Percentiles rank a stretch among this genome's conserved stretches.
phyloP scores from a whole-genome alignment of 106 monocot genomes.

The Phalaenopsis equestris region DNA sequence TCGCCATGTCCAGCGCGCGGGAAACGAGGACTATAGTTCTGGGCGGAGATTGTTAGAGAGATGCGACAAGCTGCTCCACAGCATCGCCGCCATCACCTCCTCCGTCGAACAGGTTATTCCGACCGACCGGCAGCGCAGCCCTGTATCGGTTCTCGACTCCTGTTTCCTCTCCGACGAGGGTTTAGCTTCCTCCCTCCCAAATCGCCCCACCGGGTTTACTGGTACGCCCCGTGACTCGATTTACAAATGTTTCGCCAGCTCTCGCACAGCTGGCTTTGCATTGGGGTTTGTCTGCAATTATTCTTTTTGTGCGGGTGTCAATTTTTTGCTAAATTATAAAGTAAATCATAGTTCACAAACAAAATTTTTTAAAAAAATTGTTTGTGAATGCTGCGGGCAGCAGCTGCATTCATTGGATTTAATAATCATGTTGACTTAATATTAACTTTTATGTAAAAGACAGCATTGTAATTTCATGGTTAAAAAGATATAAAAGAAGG shows the following conservation, averaged over 20 bases:
- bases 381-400: too few species aligned
- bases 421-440: too few species aligned
- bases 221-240: constrained; percentile 15
- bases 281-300: neutral
- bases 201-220: constrained; percentile 42
- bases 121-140: constrained; percentile 74
- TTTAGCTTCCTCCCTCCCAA: constrained; percentile 27
- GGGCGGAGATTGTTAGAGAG: constrained; percentile 39
- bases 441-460: too few species aligned
- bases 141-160: constrained; percentile 84
- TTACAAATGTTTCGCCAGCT: neutral
- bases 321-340: too few species aligned
- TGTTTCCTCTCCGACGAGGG: constrained; percentile 35
- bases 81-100: constrained; percentile 67
- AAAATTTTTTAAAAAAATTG: too few species aligned
- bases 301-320: neutral
- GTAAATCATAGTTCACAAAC: too few species aligned
- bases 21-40: neutral
- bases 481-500: too few species aligned
- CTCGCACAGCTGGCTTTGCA: too few species aligned
- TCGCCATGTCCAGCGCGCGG: constrained; percentile 22
- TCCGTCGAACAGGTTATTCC: constrained; percentile 25
- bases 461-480: too few species aligned
- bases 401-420: too few species aligned
- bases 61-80: constrained; percentile 80